phyloP scores from a whole-genome alignment of 1,139 yeast species.

The Casaregolazyma lundiana region DNA sequence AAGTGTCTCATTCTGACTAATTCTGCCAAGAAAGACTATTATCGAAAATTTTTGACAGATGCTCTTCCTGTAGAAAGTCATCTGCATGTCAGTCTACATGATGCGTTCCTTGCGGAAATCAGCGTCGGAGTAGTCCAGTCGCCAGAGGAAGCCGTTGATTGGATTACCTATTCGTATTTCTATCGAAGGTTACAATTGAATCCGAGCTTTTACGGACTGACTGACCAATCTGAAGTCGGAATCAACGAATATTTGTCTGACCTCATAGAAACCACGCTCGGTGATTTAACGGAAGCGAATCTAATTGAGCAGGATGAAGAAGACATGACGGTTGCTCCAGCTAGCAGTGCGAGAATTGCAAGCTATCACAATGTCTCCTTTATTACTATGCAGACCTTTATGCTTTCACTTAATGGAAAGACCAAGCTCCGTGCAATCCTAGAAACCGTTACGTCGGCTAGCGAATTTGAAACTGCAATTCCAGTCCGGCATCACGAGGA shows the following conservation, averaged over 20 bases:
- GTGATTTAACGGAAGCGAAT: slow-evolving; percentile 57
- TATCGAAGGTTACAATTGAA: slow-evolving; percentile 75
- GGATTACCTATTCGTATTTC: slow-evolving; percentile 81
- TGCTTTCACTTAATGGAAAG: slow-evolving; percentile 48
- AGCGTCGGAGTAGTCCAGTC: slow-evolving; percentile 58
- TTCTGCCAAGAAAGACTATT: slow-evolving; percentile 54
- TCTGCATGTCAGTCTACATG: slow-evolving; percentile 54
- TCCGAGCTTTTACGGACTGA: slow-evolving; percentile 83
- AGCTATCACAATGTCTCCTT: slow-evolving; percentile 65
- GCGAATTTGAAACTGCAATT: slow-evolving; percentile 57
- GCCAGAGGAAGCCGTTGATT: slow-evolving; percentile 84
- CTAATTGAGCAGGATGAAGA: slow-evolving; percentile 52
- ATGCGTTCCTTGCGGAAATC: slow-evolving; percentile 67
- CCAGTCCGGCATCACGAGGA: slow-evolving; percentile 62
- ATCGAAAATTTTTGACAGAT: slow-evolving; percentile 64
- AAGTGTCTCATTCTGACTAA: slow-evolving; percentile 57
- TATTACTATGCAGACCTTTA: slow-evolving; percentile 58
- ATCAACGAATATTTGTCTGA: slow-evolving; percentile 80
- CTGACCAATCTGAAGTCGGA: slow-evolving; percentile 59
- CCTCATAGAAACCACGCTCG: slow-evolving; percentile 66
- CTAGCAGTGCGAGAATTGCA: slow-evolving; percentile 70
- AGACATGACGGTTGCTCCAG: slow-evolving; percentile 47
- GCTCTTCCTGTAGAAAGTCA: slow-evolving; percentile 84
- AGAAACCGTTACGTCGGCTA: slow-evolving; percentile 61
- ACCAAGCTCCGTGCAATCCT: slow-evolving; percentile 60